A percentile compares a stretch with the other conserved stretches of the same genome.
Conservation (phyloP, 2,329 filamentous ascomycete genomes). For the Capronia coronata region DNA sequence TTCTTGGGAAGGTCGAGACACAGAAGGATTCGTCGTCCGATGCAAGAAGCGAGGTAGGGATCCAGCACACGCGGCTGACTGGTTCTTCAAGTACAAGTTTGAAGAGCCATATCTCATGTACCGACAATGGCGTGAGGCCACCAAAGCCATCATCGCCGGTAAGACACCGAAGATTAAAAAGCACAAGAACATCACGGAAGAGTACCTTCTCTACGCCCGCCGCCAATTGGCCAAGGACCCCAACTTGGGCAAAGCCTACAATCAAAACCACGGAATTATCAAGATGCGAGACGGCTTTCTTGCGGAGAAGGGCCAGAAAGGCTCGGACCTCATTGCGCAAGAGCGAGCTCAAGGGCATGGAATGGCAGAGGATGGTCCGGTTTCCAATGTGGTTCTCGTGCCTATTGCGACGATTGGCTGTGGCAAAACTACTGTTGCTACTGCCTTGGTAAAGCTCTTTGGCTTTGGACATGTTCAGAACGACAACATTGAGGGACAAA, state of each 20-base stretch:
- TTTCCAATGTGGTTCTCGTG: constrained; percentile 55
- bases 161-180: constrained; percentile 74
- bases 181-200: constrained; percentile 80
- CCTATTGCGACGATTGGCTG: constrained; percentile 92
- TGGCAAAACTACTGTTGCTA: constrained; percentile 87
- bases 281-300: constrained; percentile 82
- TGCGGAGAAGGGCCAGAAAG: constrained; percentile 72
- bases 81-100: constrained; percentile 99
- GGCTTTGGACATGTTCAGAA: constrained; percentile 93
- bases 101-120: constrained; percentile 99
- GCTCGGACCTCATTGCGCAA: constrained; percentile 78
- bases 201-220: constrained; percentile 79
- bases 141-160: constrained; percentile 75
- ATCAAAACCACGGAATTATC: constrained; percentile 91
- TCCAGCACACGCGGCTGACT: constrained; percentile 58
- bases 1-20: constrained; percentile 81
- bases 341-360: constrained; percentile 39
- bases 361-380: not conserved
- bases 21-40: constrained; percentile 93
- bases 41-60: constrained; percentile 60
- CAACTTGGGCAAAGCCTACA: constrained; percentile 63
- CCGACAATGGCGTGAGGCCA: constrained; percentile 95
- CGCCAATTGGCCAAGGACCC: constrained; percentile 64
- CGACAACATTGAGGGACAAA: constrained; percentile 81
- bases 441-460: constrained; percentile 76